A percentile compares a stretch with the other conserved stretches of the same genome.
These are phyloP conservation scores for Yamadazyma triangularis DNA, from an alignment of 1,139 yeast genomes.

Conservation along the genomic window DNA sequence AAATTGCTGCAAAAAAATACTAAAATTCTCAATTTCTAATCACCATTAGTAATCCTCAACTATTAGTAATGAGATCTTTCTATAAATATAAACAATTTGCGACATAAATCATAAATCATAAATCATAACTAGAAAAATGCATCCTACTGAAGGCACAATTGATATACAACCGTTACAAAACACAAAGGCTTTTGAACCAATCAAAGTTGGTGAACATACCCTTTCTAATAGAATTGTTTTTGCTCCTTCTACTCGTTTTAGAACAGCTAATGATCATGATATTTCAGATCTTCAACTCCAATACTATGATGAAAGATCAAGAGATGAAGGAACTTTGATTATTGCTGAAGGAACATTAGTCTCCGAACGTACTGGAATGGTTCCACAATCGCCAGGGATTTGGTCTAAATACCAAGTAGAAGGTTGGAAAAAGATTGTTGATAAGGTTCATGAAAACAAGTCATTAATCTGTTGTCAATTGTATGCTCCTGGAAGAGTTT, in stretches of 20 bases:
- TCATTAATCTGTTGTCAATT: constrained; percentile 52
- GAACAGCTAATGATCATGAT: constrained; percentile 35
- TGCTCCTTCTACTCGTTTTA: constrained; percentile 54
- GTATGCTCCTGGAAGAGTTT: constrained; percentile 59
- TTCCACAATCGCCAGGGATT: constrained; percentile 49
- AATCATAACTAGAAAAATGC: constrained; percentile 53
- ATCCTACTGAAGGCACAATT: constrained; percentile 5
- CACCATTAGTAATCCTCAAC: no score
- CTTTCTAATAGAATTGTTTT: constrained; percentile 40
- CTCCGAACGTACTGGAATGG: constrained; percentile 30
- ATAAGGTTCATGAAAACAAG: constrained; percentile 51
- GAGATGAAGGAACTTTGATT: constrained; percentile 51
- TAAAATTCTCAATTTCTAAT: no score
- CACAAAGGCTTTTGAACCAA: constrained; percentile 41
- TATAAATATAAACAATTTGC: no score
- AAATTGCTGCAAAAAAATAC: no score
- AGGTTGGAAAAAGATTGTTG: constrained; percentile 49
- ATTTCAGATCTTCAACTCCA: constrained; percentile 44
- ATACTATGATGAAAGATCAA: constrained; percentile 53
- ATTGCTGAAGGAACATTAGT: constrained; percentile 35
- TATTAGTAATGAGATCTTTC: no score
- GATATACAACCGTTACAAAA: constrained; percentile 6
- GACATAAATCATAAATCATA: no score
- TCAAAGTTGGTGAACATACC: constrained; percentile 38
- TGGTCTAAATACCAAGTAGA: constrained; percentile 40